A percentile compares a stretch with the other conserved stretches of the same genome.
These are phyloP conservation scores for Gossypium mustelinum DNA, from an alignment of 345 rosid genomes.

Conservation along the genomic window DNA sequence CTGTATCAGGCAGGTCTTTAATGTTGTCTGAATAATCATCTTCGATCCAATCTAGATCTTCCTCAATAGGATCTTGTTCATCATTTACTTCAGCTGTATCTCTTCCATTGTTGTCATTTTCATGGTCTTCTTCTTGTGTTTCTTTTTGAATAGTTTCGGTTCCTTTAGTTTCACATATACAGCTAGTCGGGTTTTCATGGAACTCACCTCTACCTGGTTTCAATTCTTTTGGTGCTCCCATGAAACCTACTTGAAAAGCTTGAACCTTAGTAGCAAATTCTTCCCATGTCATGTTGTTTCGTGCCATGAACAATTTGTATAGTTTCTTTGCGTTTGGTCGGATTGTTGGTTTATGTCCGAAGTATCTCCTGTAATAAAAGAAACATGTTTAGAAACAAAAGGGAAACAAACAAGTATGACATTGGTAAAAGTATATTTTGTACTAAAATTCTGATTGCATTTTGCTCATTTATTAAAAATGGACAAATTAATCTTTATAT, in stretches of 20 bases:
- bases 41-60: slow-evolving; percentile 44
- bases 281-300: slow-evolving; percentile 76
- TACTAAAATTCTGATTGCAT: no score
- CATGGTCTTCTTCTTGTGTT: not conserved
- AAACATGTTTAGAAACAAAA: not conserved
- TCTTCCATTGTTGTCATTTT: slow-evolving; percentile 6
- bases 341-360: slow-evolving; percentile 87
- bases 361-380: slow-evolving; percentile 63
- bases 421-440: no score
- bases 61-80: slow-evolving; percentile 36
- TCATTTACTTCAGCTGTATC: slow-evolving; percentile 16
- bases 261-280: slow-evolving; percentile 61
- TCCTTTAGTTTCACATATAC: slow-evolving; percentile 51
- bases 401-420: not conserved
- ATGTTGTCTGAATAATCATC: slow-evolving; percentile 33
- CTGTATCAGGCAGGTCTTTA: slow-evolving; percentile 18
- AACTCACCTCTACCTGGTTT: slow-evolving; percentile 67
- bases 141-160: slow-evolving; percentile 1
- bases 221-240: slow-evolving; percentile 81
- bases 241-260: slow-evolving; percentile 63
- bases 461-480: no score
- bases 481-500: no score
- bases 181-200: slow-evolving; percentile 79
- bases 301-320: slow-evolving; percentile 49
- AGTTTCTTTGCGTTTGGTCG: slow-evolving; percentile 84